Conservation (phyloP, 345 rosid species). For the Barbarea vulgaris region DNA sequence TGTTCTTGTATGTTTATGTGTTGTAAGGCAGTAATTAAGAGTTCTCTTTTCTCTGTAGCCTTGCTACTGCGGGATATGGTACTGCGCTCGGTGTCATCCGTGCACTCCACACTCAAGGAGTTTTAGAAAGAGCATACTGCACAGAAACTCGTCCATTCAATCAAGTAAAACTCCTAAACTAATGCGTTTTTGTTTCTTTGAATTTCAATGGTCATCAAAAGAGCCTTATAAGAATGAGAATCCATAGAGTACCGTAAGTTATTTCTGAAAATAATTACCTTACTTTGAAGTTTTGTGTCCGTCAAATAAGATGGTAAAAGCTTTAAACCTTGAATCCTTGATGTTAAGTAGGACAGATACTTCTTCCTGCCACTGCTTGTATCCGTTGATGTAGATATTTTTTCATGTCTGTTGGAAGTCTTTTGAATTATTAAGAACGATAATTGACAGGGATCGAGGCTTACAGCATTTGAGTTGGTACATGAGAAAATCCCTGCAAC, state of each 20-base stretch:
- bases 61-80: slow-evolving; percentile 98
- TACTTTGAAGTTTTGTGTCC: not conserved
- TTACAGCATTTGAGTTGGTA: slow-evolving; percentile 92
- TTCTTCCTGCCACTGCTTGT: not conserved
- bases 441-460: slow-evolving; percentile 77
- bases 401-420: not conserved
- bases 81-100: slow-evolving; percentile 96
- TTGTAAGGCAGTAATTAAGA: not conserved
- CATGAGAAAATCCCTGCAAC: slow-evolving; percentile 91
- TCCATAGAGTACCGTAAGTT: not conserved
- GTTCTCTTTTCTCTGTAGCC: slow-evolving; percentile 48
- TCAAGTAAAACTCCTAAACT: slow-evolving; percentile 56
- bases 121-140: slow-evolving; percentile 83
- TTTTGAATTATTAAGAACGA: not conserved
- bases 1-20: not conserved
- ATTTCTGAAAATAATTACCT: not conserved
- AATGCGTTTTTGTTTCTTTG: not conserved
- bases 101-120: slow-evolving; percentile 69
- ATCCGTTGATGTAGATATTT: not conserved
- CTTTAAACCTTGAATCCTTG: not conserved
- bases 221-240: not conserved
- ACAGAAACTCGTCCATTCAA: slow-evolving; percentile 98
- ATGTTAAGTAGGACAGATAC: not conserved
- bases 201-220: not conserved
- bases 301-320: not conserved